Evolutionary conservation across 768 basidiomycete genomes (phyloP), one percentile per base, ranked within the genome.

Genomic region (Suillus subalutaceus): DNA sequence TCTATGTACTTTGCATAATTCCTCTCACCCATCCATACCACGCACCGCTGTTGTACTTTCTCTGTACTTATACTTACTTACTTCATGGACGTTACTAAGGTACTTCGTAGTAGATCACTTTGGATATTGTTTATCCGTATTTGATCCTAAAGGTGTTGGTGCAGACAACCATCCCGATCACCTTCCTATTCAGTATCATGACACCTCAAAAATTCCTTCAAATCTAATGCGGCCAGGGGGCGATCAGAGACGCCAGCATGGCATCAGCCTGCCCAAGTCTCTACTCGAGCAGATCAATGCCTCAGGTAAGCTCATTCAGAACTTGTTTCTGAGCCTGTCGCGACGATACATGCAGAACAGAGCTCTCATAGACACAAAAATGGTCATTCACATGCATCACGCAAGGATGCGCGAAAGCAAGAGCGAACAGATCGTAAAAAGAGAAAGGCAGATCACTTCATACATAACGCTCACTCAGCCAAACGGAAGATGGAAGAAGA

Each of bases 331-430:
- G 6, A 16, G 18, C 41, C 20, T 12, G n/a, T n/a, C 32, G 53
- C 64, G 50, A 72, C 16, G 1, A 53, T 53, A 9, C 32, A 30
- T 52, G 20, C 65, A 62, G 66, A 68, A 63, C 58, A 46, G 26
- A 13, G 32, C 55, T 10, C 56, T 12, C 60, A 59, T 65, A 69
- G 57, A 43, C 41, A 20, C 58, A 69, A 62, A 56, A 44, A 48
- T 43, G 69, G 62, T 38, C 58, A 53, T 12, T 16, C n/a, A 8
- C 72, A 76, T 48, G 55, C 71, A 32, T 82, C 84, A 57, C 83
- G 90, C 64, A 92, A 88, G 74, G 90, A 90, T 58, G 73, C 83
- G 16, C 80, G 91, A 52, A 93, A 89, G 73, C 83, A 88, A 70
- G 85, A 84, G 37, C 83, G 91, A n/a, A 66, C 79, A 1, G 81